phyloP scores from a whole-genome alignment of 345 rosid species.

The Anacardium occidentale region DNA sequence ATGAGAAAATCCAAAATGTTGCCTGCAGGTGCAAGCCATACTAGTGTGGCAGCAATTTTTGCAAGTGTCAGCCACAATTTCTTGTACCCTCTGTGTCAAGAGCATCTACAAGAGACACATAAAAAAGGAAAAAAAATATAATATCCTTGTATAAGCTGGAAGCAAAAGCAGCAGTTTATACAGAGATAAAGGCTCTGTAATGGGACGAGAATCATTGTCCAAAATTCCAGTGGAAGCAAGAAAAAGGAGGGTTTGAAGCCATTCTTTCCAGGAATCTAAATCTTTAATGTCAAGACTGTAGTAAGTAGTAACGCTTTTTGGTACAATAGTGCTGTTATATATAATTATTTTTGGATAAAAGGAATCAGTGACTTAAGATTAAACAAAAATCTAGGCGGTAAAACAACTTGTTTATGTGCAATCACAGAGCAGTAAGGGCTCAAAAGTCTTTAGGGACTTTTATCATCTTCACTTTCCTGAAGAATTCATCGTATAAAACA shows the following conservation, averaged over 20 bases:
- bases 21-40: constrained; percentile 78
- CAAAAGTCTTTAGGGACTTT: neutral
- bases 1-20: constrained; percentile 63
- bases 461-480: neutral
- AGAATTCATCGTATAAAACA: constrained; percentile 4
- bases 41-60: constrained; percentile 71
- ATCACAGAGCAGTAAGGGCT: neutral
- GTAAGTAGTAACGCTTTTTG: too few species aligned
- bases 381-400: constrained; percentile 10
- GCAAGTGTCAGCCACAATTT: constrained; percentile 84
- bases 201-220: constrained; percentile 5
- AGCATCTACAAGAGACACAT: constrained; percentile 66
- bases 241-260: constrained; percentile 1
- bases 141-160: constrained; percentile 13
- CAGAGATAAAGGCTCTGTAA: constrained; percentile 19
- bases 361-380: constrained; percentile 9
- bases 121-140: constrained; percentile 19
- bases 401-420: constrained; percentile 5
- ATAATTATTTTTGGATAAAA: neutral
- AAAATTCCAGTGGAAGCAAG: constrained; percentile 5
- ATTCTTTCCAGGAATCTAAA: neutral
- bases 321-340: neutral
- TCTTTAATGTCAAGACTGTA: neutral
- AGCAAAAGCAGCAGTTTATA: constrained; percentile 5
- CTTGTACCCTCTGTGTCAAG: constrained; percentile 83